Evolutionary conservation across 345 rosid species (phyloP).

Genomic region (Viola odorata): DNA sequence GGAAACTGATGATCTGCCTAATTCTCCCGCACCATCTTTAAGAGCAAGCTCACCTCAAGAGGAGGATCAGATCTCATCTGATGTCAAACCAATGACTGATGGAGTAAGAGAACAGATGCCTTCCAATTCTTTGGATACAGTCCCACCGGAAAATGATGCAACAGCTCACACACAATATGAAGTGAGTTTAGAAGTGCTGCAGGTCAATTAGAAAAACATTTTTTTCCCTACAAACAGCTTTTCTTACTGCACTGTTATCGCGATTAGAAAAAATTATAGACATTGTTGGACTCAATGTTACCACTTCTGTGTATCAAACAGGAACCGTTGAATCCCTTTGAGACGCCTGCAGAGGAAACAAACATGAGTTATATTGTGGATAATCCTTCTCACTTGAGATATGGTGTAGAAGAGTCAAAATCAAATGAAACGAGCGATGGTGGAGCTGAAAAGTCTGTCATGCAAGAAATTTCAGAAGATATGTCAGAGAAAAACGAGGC

Average conservation of each 20-base stretch:
- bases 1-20: constrained; percentile 10
- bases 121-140: constrained; percentile 4
- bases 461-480: background rate
- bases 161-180: constrained; percentile 13
- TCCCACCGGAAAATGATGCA: constrained; percentile 13
- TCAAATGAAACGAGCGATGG: constrained; percentile 1
- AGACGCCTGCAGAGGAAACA: constrained; percentile 32
- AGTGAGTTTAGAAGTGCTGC: constrained; percentile 16
- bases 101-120: constrained; percentile 4
- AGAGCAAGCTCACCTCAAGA: constrained; percentile 19
- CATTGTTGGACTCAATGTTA: background rate
- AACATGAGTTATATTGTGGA: constrained; percentile 18
- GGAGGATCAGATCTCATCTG: constrained; percentile 6
- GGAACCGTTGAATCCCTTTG: constrained; percentile 23
- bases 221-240: background rate
- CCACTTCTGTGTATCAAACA: constrained; percentile 18
- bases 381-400: constrained; percentile 4
- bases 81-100: constrained; percentile 5
- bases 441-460: constrained; percentile 9
- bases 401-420: background rate
- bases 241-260: no score
- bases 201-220: constrained; percentile 32
- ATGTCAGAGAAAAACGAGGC: constrained; percentile 20
- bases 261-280: constrained; percentile 1
- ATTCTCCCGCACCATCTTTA: constrained; percentile 23